Conservation (phyloP, 148 eudicot genomes). For the Rhododendron ovatum region DNA sequence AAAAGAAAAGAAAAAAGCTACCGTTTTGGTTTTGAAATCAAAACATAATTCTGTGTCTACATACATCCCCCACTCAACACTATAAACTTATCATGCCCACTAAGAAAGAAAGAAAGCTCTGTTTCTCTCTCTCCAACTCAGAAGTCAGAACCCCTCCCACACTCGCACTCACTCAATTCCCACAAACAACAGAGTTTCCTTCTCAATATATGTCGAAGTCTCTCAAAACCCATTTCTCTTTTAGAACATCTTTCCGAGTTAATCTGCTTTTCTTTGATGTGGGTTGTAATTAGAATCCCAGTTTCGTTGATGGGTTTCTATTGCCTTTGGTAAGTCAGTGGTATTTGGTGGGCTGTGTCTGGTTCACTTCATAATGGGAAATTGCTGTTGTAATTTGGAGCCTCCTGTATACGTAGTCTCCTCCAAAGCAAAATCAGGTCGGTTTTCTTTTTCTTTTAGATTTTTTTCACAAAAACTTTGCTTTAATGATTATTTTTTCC, state of each 20-base stretch:
- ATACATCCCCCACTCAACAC: slow-evolving; percentile 15
- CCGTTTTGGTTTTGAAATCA: not conserved
- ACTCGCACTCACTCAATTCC: slow-evolving; percentile 3
- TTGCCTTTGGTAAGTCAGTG: slow-evolving; percentile 4
- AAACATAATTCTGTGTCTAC: not conserved
- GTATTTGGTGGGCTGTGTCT: not conserved
- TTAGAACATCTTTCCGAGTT: not conserved
- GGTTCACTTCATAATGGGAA: slow-evolving; percentile 45
- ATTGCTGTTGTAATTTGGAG: slow-evolving; percentile 53
- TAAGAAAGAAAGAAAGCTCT: slow-evolving; percentile 3
- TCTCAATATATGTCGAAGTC: not conserved
- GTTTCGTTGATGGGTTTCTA: not conserved
- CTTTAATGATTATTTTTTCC: not conserved
- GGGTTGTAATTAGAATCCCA: not conserved
- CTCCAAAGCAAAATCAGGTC: slow-evolving; percentile 59
- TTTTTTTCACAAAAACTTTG: not conserved
- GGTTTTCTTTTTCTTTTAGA: slow-evolving; percentile 9
- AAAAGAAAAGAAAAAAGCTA: not conserved
- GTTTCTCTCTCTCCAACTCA: slow-evolving; percentile 4
- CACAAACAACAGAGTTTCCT: slow-evolving; percentile 1
- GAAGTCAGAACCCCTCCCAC: not conserved
- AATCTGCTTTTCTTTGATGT: not conserved
- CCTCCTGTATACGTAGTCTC: slow-evolving; percentile 47
- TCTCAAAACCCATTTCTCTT: not conserved
- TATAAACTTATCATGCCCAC: slow-evolving; percentile 13